These are phyloP conservation scores for Metschnikowia gelsemii DNA, from an alignment of 805 yeast species.

Conservation along the genomic window DNA sequence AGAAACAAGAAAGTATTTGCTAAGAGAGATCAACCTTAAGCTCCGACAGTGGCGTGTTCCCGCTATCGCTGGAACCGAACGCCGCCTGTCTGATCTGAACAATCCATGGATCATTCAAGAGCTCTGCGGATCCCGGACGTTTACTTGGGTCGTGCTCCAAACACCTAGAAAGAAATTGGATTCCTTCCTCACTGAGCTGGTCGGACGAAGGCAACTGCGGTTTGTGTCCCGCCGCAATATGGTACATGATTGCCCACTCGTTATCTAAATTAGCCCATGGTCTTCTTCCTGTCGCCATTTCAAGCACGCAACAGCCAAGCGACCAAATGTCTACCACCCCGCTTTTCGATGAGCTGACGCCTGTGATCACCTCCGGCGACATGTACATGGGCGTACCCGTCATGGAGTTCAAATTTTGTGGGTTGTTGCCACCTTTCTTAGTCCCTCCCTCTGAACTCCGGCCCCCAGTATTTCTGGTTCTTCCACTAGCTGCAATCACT, in stretches of 20 bases:
- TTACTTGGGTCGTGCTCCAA: slow-evolving; percentile 78
- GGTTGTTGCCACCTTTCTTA: slow-evolving; percentile 12
- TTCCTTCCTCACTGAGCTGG: slow-evolving; percentile 75
- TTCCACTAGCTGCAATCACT: slow-evolving; percentile 67
- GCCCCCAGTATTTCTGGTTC: slow-evolving; percentile 30
- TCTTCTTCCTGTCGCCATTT: slow-evolving; percentile 93
- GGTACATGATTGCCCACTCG: slow-evolving; percentile 98
- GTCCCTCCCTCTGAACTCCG: slow-evolving; percentile 5
- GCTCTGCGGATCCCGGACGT: slow-evolving; percentile 81
- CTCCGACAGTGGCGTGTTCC: slow-evolving; percentile 40
- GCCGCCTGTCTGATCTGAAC: slow-evolving; percentile 67
- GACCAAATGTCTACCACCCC: slow-evolving; percentile 93
- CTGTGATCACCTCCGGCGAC: slow-evolving; percentile 96
- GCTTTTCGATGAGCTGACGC: slow-evolving; percentile 55
- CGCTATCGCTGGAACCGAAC: slow-evolving; percentile 45
- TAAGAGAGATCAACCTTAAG: slow-evolving; percentile 6
- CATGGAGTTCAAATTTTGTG: slow-evolving; percentile 45
- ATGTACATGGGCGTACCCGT: slow-evolving; percentile 99
- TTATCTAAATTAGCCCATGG: slow-evolving; percentile 97
- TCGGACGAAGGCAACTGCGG: slow-evolving; percentile 82
- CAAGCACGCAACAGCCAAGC: slow-evolving; percentile 90
- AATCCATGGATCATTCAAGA: slow-evolving; percentile 89
- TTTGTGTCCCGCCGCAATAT: slow-evolving; percentile 90
- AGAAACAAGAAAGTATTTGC: not conserved
- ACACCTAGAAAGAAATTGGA: slow-evolving; percentile 67